Conservation (phyloP, 768 basidiomycete genomes). For the Pulveroboletus frians region DNA sequence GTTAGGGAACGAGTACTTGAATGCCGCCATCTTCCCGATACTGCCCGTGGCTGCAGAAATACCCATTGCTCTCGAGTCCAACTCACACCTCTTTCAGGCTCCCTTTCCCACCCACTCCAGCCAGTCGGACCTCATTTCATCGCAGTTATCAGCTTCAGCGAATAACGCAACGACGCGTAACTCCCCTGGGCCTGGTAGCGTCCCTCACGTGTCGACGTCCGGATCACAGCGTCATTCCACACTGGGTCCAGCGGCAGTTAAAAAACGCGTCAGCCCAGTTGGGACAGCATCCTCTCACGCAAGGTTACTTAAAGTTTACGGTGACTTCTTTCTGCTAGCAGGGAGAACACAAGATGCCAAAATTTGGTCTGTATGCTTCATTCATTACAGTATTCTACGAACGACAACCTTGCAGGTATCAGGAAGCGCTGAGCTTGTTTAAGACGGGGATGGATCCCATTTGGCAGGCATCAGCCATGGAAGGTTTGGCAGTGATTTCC, state of each 20-base stretch:
- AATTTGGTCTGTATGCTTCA: conserved; percentile 55
- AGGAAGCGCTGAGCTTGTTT: conserved; percentile 76
- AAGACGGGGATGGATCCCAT: conserved; percentile 68
- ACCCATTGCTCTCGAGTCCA: conserved; percentile 49
- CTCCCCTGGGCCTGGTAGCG: conserved; percentile 37
- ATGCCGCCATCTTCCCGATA: conserved; percentile 58
- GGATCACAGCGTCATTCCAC: conserved; percentile 46
- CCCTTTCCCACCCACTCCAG: conserved; percentile 48
- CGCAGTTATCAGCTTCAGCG: conserved; percentile 16
- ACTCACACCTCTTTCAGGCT: conserved; percentile 38
- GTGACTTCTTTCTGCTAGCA: conserved; percentile 81
- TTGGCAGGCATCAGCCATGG: conserved; percentile 88
- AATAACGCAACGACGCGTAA: conserved; percentile 48
- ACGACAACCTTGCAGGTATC: conserved; percentile 54
- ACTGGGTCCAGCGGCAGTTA: conserved; percentile 38
- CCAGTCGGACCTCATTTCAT: conserved; percentile 46
- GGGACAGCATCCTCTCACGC: conserved; percentile 77
- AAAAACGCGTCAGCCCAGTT: conserved; percentile 60
- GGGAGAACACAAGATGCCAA: conserved; percentile 82
- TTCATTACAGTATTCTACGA: conserved; percentile 7
- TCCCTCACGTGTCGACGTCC: conserved; percentile 17
- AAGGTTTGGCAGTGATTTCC: conserved; percentile 75
- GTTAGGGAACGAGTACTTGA: conserved; percentile 80
- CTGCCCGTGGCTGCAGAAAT: conserved; percentile 59
- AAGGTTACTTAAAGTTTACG: conserved; percentile 81